phyloP scores from a whole-genome alignment of 305 asterid species.

The Fraxinus greggii region DNA sequence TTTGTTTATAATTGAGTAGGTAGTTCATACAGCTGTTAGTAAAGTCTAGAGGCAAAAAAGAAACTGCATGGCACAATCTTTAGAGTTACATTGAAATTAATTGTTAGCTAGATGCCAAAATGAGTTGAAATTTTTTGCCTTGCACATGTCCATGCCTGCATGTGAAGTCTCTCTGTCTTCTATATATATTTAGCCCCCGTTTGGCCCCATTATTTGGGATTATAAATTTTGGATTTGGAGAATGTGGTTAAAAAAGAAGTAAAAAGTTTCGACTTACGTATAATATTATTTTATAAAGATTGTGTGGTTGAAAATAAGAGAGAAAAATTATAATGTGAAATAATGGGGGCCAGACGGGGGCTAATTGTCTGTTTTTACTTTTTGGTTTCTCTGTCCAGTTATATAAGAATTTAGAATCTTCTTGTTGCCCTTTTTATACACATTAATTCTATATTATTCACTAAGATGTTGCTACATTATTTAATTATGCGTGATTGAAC shows the following conservation, averaged over 20 bases:
- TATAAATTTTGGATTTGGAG: too few species aligned
- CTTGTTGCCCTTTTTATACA: conserved; percentile 45
- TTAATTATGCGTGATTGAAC: conserved; percentile 21
- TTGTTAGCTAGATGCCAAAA: conserved; percentile 50
- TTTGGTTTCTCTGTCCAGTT: conserved; percentile 21
- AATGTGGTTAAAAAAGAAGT: too few species aligned
- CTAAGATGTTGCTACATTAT: conserved; percentile 24
- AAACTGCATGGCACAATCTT: conserved; percentile 20
- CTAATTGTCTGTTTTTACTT: conserved; percentile 33
- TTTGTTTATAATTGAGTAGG: conserved; percentile 16
- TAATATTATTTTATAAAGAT: too few species aligned
- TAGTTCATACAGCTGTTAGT: conserved; percentile 32
- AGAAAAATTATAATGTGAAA: too few species aligned
- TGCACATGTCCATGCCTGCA: conserved; percentile 38
- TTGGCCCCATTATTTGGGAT: too few species aligned
- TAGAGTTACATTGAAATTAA: conserved; percentile 1
- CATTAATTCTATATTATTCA: conserved; percentile 13
- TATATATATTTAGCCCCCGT: conserved; percentile 11
- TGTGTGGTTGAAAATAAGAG: too few species aligned
- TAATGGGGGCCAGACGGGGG: too few species aligned
- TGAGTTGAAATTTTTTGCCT: conserved; percentile 32
- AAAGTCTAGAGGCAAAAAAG: conserved; percentile 28
- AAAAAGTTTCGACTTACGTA: too few species aligned
- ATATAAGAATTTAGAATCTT: conserved; percentile 30
- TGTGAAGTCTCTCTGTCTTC: conserved; percentile 42